Conservation (phyloP, 1,284 basidiomycete genomes). For the Ustanciosporium gigantosporum region DNA sequence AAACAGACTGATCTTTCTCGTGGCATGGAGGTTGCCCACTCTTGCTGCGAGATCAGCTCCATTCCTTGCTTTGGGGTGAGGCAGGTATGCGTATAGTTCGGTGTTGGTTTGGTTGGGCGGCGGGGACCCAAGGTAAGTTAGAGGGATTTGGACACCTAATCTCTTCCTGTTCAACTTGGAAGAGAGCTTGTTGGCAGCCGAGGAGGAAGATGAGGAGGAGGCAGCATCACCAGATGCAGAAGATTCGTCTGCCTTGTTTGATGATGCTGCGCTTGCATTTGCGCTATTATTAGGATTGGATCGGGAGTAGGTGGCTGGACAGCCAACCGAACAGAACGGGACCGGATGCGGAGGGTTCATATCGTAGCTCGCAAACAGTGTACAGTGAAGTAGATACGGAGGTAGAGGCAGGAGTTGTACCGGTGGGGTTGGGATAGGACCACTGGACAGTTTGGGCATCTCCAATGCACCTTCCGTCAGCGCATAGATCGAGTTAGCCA, state of each 20-base stretch:
- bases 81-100: constrained; percentile 5
- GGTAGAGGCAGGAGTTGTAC: constrained; percentile 9
- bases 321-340: constrained; percentile 15
- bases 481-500: not conserved
- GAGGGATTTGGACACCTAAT: constrained; percentile 28
- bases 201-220: no score
- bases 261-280: constrained; percentile 11
- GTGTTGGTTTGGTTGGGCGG: not conserved
- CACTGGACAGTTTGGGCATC: constrained; percentile 8
- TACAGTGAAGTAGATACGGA: constrained; percentile 28
- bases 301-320: constrained; percentile 17
- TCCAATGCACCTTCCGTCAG: constrained; percentile 12
- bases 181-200: no score
- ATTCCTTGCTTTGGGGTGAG: constrained; percentile 14
- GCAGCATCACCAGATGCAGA: no score
- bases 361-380: constrained; percentile 30
- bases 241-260: constrained; percentile 8
- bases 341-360: constrained; percentile 5
- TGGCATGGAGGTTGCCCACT: constrained; percentile 6
- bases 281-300: constrained; percentile 7
- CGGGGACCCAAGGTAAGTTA: constrained; percentile 13
- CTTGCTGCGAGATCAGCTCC: constrained; percentile 18
- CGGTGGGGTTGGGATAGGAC: constrained; percentile 5
- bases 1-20: constrained; percentile 21
- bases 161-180: no score